Conservation (phyloP, 495 filamentous ascomycete genomes). For the Podospora australis region DNA sequence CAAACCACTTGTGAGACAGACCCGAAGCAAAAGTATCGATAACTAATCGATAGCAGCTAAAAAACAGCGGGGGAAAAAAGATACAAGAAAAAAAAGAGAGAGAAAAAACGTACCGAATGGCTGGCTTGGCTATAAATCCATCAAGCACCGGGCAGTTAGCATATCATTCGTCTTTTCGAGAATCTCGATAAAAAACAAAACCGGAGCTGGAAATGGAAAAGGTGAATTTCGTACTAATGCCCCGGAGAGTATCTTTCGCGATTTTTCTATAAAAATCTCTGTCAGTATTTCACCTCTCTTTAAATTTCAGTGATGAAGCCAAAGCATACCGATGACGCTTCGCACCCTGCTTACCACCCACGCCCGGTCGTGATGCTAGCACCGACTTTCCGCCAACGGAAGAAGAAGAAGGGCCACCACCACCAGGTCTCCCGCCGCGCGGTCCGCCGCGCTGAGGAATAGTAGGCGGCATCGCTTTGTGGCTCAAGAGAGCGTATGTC, state of each 20-base stretch:
- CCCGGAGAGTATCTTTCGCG: conserved; percentile 53
- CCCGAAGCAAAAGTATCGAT: background rate
- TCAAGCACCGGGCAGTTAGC: background rate
- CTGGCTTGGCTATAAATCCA: conserved; percentile 44
- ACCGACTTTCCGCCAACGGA: conserved; percentile 14
- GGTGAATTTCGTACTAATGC: conserved; percentile 64
- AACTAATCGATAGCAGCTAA: background rate
- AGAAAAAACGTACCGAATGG: conserved; percentile 54
- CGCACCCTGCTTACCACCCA: conserved; percentile 11
- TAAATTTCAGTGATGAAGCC: background rate
- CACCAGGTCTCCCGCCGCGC: background rate
- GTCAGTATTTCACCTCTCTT: background rate
- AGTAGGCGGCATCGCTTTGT: conserved; percentile 22
- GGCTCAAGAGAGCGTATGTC: too few species aligned
- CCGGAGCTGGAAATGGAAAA: too few species aligned
- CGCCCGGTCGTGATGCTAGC: too few species aligned
- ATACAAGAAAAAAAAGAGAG: background rate
- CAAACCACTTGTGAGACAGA: too few species aligned
- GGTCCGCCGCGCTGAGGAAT: conserved; percentile 21
- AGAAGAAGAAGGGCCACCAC: background rate
- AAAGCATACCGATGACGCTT: conserved; percentile 27
- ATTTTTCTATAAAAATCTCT: conserved; percentile 42
- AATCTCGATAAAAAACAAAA: too few species aligned
- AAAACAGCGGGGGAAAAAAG: background rate
- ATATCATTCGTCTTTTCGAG: background rate